Evolutionary conservation across 169 alveolate genomes (phyloP).

Genomic region (Plasmodium knowlesi): DNA sequence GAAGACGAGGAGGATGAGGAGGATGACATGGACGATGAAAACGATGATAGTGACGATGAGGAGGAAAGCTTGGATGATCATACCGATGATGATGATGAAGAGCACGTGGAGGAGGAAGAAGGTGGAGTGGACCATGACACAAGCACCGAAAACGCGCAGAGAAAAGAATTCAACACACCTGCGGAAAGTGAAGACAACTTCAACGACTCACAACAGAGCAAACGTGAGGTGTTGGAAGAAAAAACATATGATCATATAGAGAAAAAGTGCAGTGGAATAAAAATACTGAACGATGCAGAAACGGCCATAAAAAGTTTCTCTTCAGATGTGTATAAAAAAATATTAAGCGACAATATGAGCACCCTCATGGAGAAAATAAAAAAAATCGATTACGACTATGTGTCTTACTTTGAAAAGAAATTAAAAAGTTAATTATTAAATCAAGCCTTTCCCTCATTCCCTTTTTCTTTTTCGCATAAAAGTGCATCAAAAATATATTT

Average conservation of each 20-base stretch:
- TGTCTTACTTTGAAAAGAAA: conserved; percentile 60
- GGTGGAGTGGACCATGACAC: neutral
- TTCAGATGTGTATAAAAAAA: conserved; percentile 20
- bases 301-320: conserved; percentile 21
- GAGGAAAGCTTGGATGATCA: neutral
- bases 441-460: neutral
- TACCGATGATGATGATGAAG: neutral
- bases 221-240: neutral
- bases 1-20: neutral
- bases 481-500: neutral
- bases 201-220: neutral
- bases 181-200: neutral
- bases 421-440: conserved; percentile 28
- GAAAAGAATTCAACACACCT: neutral
- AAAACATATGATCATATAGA: neutral
- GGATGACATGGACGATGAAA: neutral
- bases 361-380: conserved; percentile 30
- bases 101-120: neutral
- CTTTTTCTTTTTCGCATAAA: neutral
- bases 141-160: neutral
- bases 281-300: conserved; percentile 24
- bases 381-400: conserved; percentile 51
- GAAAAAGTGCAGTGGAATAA: neutral
- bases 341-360: conserved; percentile 38
- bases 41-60: neutral